Evolutionary conservation across 768 basidiomycete genomes (phyloP).

Genomic region (Symmetrospora coprosmae): DNA sequence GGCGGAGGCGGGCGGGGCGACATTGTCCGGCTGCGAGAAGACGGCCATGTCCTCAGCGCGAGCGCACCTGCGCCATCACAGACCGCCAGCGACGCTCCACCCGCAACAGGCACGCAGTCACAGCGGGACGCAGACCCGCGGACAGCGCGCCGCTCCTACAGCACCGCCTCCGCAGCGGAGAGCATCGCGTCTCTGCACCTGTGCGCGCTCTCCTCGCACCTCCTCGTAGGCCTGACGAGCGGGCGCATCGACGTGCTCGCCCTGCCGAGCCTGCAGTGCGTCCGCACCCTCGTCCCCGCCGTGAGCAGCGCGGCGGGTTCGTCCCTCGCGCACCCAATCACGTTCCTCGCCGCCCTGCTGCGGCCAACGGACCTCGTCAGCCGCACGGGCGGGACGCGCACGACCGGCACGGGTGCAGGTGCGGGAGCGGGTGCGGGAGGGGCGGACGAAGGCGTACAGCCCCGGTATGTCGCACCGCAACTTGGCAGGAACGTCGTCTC

Average conservation of each 20-base stretch:
- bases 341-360: conserved; percentile 60
- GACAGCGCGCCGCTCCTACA: too few species aligned
- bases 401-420: neutral
- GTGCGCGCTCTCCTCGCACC: conserved; percentile 59
- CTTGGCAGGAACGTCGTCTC: neutral
- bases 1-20: conserved; percentile 61
- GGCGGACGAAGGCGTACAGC: neutral
- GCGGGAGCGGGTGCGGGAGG: neutral
- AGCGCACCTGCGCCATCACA: neutral
- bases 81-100: too few species aligned
- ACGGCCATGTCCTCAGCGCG: conserved; percentile 27
- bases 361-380: conserved; percentile 78
- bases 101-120: too few species aligned
- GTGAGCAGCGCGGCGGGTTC: conserved; percentile 43
- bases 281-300: conserved; percentile 52
- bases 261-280: conserved; percentile 72
- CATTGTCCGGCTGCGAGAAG: conserved; percentile 52
- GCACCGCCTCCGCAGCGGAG: too few species aligned
- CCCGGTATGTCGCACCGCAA: conserved; percentile 1
- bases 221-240: conserved; percentile 64
- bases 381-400: conserved; percentile 32
- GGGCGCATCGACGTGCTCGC: conserved; percentile 71
- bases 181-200: conserved; percentile 58
- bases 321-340: conserved; percentile 53
- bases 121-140: too few species aligned